phyloP scores from a whole-genome alignment of 805 yeast genomes.

The Metschnikowia baotianmanensis region DNA sequence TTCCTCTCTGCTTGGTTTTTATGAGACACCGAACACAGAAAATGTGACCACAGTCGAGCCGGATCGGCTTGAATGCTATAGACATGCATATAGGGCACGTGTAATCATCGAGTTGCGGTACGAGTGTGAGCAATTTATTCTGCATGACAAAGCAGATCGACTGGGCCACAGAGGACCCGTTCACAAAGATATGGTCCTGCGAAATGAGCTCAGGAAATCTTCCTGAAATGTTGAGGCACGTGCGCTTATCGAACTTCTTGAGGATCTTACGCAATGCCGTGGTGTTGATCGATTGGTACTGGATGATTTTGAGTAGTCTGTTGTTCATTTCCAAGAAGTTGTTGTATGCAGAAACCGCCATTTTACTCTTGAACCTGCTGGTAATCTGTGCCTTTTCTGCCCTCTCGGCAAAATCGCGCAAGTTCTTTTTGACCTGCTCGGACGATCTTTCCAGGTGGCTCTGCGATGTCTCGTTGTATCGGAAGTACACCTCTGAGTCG shows the following conservation, averaged over 20 bases:
- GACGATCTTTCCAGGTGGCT: constrained; percentile 45
- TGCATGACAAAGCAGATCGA: constrained; percentile 57
- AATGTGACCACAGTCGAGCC: constrained; percentile 60
- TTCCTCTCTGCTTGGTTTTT: constrained; percentile 57
- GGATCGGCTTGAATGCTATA: constrained; percentile 70
- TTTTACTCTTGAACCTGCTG: constrained; percentile 45
- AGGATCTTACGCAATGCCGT: constrained; percentile 66
- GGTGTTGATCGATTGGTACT: constrained; percentile 60
- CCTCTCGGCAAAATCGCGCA: constrained; percentile 38
- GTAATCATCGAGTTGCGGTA: constrained; percentile 77
- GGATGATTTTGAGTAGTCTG: constrained; percentile 52
- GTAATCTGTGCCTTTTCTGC: constrained; percentile 38
- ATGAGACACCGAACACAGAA: constrained; percentile 74
- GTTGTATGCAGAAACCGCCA: constrained; percentile 44
- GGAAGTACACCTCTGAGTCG: constrained; percentile 65
- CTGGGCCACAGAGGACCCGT: constrained; percentile 50
- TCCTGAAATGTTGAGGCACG: constrained; percentile 48
- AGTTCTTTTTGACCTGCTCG: constrained; percentile 45
- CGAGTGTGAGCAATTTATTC: constrained; percentile 48
- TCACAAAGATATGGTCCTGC: constrained; percentile 41
- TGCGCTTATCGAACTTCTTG: constrained; percentile 75
- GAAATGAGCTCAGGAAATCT: constrained; percentile 46
- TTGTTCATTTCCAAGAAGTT: constrained; percentile 53
- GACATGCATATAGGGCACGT: constrained; percentile 70
- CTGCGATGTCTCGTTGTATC: constrained; percentile 41